Evolutionary conservation across 257 asterid species (phyloP), one percentile per base, ranked within the genome.

Genomic region (Fraxinus cuspidata): DNA sequence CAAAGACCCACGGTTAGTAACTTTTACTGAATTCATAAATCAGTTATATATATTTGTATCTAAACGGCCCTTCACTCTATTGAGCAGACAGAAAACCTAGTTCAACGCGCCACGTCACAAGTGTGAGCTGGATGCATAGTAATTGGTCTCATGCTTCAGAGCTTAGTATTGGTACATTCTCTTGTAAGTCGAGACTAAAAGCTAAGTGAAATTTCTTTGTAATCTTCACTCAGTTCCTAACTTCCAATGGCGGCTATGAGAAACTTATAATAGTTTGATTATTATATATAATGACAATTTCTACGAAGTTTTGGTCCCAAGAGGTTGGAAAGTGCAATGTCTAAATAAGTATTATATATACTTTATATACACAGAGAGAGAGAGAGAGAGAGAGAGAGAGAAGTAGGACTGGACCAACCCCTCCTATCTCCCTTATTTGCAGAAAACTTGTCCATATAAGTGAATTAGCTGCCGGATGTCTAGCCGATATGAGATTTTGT

Each of bases 401-500:
- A 19, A 5, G 2, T 51, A 16, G 21, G 18, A 10, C 60, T 70
- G 70, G 83, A 75, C 71, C 29, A 75, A 21, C 3, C 51, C 58
- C 72, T 63, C 80, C 40, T 67, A 70, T n/a, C 38, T 72, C 73
- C 83, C 75, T 65, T 74, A 38, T 75, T 56, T 74, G 75, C 80
- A 64, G 31, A 35, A 35, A 35, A 35, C 38, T 35, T 7, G 38
- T 35, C 38, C 38, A 7, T 5, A 38, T 38, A 38, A 40, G 13
- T 40, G 13, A 40, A 9, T 9, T 40, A 40, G 47, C 47, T 35
- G 11, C 12, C 11, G 15, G 15, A 40, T 40, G 47, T 40, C 47
- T 1, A 40, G 47, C 2, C 47, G 13, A 40, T 40, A 40, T 2
- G 47, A 0, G 15, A 40, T 40, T 40, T 40, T 40, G 13, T 10